Conservation (phyloP, 257 asterid genomes). For the Rauvolfia tetraphylla region DNA sequence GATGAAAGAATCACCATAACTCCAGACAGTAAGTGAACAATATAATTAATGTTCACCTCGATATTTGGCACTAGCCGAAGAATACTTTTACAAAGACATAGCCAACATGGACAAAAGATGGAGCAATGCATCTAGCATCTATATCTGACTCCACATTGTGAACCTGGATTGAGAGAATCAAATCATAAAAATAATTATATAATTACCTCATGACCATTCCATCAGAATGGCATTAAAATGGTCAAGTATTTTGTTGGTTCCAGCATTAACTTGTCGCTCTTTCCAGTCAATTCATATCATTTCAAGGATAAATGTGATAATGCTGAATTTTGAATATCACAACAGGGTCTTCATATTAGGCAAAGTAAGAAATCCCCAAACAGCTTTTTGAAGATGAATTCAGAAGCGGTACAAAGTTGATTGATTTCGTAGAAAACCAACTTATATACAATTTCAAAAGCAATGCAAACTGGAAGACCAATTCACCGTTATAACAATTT, state of each 20-base stretch:
- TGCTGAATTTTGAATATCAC: neutral
- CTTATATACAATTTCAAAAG: neutral
- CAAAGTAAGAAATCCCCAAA: neutral
- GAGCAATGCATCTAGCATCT: conserved; percentile 57
- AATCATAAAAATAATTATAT: too few species aligned
- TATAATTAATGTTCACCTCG: conserved; percentile 28
- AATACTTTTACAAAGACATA: conserved; percentile 38
- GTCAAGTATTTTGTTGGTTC: neutral
- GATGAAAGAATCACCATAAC: neutral
- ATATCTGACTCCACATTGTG: conserved; percentile 48
- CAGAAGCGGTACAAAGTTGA: neutral
- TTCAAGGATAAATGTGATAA: neutral
- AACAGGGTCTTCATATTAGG: neutral
- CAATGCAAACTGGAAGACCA: neutral
- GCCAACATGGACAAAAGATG: conserved; percentile 48
- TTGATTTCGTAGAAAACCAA: neutral
- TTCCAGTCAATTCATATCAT: neutral
- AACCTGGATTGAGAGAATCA: conserved; percentile 35
- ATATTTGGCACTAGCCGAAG: conserved; percentile 43
- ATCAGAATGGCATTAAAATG: neutral
- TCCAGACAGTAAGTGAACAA: too few species aligned
- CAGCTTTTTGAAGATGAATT: neutral
- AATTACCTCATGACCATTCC: neutral
- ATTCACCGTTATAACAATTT: too few species aligned
- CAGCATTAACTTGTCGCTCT: neutral